Base-by-base conservation (phyloP, 768 basidiomycete species). In the Macrolepiota albuminosa region DNA sequence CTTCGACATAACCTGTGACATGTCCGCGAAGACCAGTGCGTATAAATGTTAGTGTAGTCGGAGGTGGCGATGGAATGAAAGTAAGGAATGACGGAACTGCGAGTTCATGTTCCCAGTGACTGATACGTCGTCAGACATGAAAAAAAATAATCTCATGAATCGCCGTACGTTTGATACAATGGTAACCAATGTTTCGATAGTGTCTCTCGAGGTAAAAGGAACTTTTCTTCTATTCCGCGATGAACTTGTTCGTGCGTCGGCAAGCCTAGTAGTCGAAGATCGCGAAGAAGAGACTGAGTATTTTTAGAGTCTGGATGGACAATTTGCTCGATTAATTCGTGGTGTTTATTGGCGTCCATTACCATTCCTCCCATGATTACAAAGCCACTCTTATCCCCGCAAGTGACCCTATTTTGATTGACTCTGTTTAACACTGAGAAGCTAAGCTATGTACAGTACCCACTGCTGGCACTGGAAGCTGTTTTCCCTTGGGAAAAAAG, bases 1-100 rank as follows among this genome's bases (percentile, higher is more conserved):
- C 93, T 76, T 97, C 95, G 26, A 76, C 71, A 77, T 95, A 95
- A 26, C 95, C 91, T 11, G 84, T 85, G 49, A 94, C 84, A 53
- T 81, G 81, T 50, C 93, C 93, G 66, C 87, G 80, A n/a, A 96
- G 74, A 26, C 94, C 94, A 18, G 85, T 74, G 24, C 93, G 84
- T 54, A 91, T 75, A 67, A 95, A 89, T 2, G 84, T 77, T 45
- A 95, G 74, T 50, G 76, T 79, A 11, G 91, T 93, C 6, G 93
- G 86, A 1, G 91, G 84, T 42, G 86, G 84, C 6, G 89, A 87
- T 4, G 91, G 90, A 47, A 82, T 77, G 33, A 83, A 76, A 16
- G 77, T 76, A 54, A 94, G 77, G 51, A 94, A 75, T 9, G 84
- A 81, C 39, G 91, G 80, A 61, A 88, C 73, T 36, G 82, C 76